phyloP scores from a whole-genome alignment of 495 filamentous ascomycete genomes.

The Penicillium lividum region DNA sequence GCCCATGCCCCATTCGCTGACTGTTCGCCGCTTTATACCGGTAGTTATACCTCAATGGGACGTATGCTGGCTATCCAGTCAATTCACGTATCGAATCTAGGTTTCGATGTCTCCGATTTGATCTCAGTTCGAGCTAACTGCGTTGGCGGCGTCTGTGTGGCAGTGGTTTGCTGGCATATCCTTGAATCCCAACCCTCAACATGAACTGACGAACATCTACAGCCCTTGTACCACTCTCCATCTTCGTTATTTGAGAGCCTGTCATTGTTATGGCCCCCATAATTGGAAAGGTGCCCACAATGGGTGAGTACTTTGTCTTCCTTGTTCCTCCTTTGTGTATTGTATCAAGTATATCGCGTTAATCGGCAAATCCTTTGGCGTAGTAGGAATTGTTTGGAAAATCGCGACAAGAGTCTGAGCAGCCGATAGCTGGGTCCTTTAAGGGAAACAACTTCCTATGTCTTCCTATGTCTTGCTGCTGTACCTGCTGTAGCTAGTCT shows the following conservation, averaged over 20 bases:
- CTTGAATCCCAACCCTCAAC: neutral
- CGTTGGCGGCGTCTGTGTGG: too few species aligned
- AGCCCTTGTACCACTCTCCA: neutral
- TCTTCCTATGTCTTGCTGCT: neutral
- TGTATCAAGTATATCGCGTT: neutral
- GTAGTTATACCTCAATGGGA: too few species aligned
- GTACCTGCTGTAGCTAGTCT: neutral
- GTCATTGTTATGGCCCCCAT: neutral
- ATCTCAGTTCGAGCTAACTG: too few species aligned
- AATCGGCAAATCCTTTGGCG: neutral
- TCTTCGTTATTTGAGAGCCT: neutral
- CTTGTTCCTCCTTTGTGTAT: neutral
- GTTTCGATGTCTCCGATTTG: too few species aligned
- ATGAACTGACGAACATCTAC: neutral
- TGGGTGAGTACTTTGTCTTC: neutral
- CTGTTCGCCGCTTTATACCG: too few species aligned
- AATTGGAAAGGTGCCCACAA: neutral
- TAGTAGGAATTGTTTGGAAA: neutral
- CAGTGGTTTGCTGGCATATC: too few species aligned
- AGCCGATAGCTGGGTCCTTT: neutral
- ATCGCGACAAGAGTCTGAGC: too few species aligned
- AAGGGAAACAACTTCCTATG: neutral
- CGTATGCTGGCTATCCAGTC: too few species aligned
- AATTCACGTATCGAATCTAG: too few species aligned
- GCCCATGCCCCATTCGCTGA: too few species aligned